A percentile compares a stretch with the other conserved stretches of the same genome.
Evolutionary conservation across 345 rosid species (phyloP).

Genomic region (Acer yangbiense): DNA sequence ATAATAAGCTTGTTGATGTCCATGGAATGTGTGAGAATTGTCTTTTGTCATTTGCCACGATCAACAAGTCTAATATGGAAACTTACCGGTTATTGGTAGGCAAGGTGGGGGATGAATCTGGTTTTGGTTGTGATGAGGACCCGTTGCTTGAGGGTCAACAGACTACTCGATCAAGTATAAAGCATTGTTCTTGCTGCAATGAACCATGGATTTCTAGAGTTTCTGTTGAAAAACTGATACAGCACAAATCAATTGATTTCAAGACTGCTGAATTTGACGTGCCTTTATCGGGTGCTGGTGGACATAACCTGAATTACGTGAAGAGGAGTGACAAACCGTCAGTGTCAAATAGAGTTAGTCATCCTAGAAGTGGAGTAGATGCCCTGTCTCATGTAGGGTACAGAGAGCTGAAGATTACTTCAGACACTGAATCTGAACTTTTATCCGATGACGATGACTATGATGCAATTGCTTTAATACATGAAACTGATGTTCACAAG

Average conservation of each 20-base stretch:
- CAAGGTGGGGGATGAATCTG: constrained; percentile 61
- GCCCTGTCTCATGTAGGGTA: constrained; percentile 65
- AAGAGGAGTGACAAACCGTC: constrained; percentile 27
- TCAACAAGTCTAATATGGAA: constrained; percentile 77
- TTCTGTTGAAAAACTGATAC: constrained; percentile 31
- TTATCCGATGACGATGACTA: constrained; percentile 34
- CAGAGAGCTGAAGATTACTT: constrained; percentile 62
- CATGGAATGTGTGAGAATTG: constrained; percentile 79
- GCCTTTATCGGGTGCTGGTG: constrained; percentile 28
- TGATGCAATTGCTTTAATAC: constrained; percentile 24
- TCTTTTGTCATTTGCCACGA: constrained; percentile 75
- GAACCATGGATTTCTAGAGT: constrained; percentile 51
- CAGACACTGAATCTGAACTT: constrained; percentile 64
- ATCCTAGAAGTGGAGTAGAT: constrained; percentile 34
- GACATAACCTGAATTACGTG: constrained; percentile 20
- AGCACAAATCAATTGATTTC: constrained; percentile 26
- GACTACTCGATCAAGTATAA: constrained; percentile 21
- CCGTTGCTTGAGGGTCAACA: constrained; percentile 26
- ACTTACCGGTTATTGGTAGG: constrained; percentile 82
- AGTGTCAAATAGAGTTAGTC: constrained; percentile 23
- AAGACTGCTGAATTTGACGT: constrained; percentile 36
- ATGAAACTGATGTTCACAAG: constrained; percentile 24
- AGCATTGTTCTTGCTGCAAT: constrained; percentile 71
- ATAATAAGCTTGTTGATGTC: constrained; percentile 76
- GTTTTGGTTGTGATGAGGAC: constrained; percentile 38